Conservation (phyloP, 257 asterid species). For the Solanum stenotomum region DNA sequence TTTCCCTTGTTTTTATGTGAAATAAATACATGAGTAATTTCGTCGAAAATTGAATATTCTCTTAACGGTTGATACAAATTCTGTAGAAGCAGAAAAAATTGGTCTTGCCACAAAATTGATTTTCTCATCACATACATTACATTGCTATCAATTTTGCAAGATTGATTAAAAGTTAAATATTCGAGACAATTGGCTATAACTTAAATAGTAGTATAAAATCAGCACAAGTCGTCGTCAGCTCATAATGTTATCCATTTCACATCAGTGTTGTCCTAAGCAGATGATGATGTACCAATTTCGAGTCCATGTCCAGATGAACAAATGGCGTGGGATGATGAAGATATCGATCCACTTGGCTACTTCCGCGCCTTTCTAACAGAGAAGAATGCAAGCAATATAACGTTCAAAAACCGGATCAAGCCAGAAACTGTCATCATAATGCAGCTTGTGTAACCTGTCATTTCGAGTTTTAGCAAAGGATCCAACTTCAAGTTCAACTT, state of each 20-base stretch:
- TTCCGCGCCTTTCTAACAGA: neutral
- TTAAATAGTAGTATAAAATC: neutral
- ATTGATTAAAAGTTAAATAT: neutral
- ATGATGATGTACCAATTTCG: neutral
- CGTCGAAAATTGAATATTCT: neutral
- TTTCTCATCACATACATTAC: neutral
- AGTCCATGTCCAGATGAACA: neutral
- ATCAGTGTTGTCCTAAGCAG: neutral
- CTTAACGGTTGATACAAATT: neutral
- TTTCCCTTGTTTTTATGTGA: too few relatives aligned
- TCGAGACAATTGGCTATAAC: neutral
- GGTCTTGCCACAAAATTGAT: neutral
- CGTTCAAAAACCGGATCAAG: neutral
- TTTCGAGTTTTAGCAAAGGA: neutral
- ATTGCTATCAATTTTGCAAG: neutral
- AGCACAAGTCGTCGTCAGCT: neutral
- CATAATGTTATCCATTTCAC: neutral
- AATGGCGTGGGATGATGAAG: neutral
- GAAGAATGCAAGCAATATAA: neutral
- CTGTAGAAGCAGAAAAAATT: neutral
- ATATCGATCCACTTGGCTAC: neutral
- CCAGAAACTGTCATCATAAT: conserved; percentile 5
- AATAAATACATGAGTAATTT: too few relatives aligned
- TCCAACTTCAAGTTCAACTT: neutral
- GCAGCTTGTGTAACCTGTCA: conserved; percentile 35